Evolutionary conservation across 331 rosid species (phyloP).

Genomic region (Ulmus americana): DNA sequence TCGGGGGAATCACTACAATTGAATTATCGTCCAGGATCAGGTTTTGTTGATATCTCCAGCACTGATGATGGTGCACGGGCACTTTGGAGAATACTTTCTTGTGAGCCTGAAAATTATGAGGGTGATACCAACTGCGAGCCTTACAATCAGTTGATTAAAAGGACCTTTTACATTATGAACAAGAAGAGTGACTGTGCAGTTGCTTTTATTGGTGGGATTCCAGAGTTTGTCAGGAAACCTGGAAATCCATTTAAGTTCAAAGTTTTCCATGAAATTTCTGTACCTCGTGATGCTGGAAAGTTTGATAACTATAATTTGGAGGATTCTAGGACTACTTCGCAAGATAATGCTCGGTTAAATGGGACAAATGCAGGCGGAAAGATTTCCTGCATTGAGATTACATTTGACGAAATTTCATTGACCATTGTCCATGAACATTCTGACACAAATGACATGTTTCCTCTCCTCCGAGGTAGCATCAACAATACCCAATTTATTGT

Average conservation of each 20-base stretch:
- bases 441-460: constrained; percentile 52
- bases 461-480: constrained; percentile 63
- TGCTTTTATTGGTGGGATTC: constrained; percentile 76
- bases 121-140: constrained; percentile 58
- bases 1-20: constrained; percentile 66
- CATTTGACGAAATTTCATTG: constrained; percentile 49
- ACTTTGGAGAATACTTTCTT: constrained; percentile 59
- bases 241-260: constrained; percentile 87
- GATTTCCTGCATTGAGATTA: constrained; percentile 52
- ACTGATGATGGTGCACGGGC: constrained; percentile 48
- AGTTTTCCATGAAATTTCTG: constrained; percentile 45
- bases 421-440: constrained; percentile 65
- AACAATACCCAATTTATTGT: constrained; percentile 44
- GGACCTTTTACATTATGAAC: constrained; percentile 64
- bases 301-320: constrained; percentile 32
- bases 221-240: constrained; percentile 75
- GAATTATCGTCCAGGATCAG: constrained; percentile 64
- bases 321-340: constrained; percentile 31
- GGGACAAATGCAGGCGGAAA: constrained; percentile 38
- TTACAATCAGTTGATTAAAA: constrained; percentile 45
- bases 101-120: constrained; percentile 39
- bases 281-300: constrained; percentile 33
- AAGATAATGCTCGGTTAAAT: constrained; percentile 29
- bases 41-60: constrained; percentile 65
- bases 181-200: constrained; percentile 72